Percentiles rank a stretch among this genome's conserved stretches.
Conservation (phyloP, 106 monocot genomes). For the Hemerocallis citrina region DNA sequence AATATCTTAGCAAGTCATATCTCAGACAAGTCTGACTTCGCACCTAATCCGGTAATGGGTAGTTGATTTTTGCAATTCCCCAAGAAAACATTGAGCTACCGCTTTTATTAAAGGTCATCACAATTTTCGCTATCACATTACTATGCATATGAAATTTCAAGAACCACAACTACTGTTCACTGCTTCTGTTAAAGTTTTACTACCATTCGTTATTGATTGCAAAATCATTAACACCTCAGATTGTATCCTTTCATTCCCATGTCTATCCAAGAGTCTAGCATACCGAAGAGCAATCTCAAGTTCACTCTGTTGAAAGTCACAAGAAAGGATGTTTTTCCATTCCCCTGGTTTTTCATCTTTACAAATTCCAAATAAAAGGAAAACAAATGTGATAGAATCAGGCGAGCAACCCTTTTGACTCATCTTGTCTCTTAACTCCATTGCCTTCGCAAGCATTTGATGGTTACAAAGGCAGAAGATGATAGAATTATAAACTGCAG, state of each 20-base stretch:
- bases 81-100: no score
- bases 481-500: constrained; percentile 68
- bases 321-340: constrained; percentile 39
- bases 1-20: no score
- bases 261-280: constrained; percentile 26
- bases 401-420: constrained; percentile 32
- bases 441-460: constrained; percentile 55
- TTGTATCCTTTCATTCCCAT: constrained; percentile 22
- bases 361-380: constrained; percentile 69
- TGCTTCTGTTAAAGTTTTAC: background rate
- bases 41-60: no score
- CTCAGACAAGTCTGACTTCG: no score
- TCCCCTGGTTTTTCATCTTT: constrained; percentile 45
- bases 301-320: constrained; percentile 41
- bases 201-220: constrained; percentile 26
- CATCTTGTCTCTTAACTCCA: constrained; percentile 73
- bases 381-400: constrained; percentile 49
- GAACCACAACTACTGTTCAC: no score
- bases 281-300: constrained; percentile 41
- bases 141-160: no score
- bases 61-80: no score
- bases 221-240: constrained; percentile 56
- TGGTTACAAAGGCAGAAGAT: constrained; percentile 76
- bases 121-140: no score
- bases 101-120: no score